These are phyloP conservation scores for Russula dissimulans DNA, from an alignment of 768 basidiomycete species.

Conservation along the genomic window DNA sequence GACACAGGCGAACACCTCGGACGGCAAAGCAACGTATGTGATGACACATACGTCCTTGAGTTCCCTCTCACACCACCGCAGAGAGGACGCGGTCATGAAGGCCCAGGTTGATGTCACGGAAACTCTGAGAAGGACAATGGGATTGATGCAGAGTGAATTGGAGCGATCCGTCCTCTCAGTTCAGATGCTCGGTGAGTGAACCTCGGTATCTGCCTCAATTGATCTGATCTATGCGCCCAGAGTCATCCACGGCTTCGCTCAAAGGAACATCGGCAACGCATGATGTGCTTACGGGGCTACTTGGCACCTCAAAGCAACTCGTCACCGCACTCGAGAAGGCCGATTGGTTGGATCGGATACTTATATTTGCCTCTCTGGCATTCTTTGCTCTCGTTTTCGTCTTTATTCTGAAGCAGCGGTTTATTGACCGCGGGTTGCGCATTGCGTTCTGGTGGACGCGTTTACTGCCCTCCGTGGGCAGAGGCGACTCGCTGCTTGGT, in stretches of 20 bases:
- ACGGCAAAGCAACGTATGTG: slow-evolving; percentile 57
- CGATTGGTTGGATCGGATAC: slow-evolving; percentile 84
- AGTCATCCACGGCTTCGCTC: slow-evolving; percentile 71
- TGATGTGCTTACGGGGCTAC: slow-evolving; percentile 58
- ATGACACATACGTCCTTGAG: neutral
- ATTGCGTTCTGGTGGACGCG: slow-evolving; percentile 86
- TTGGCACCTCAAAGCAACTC: slow-evolving; percentile 74
- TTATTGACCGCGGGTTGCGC: slow-evolving; percentile 69
- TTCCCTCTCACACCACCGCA: slow-evolving; percentile 23
- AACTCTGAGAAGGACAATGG: slow-evolving; percentile 73
- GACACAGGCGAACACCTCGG: slow-evolving; percentile 38
- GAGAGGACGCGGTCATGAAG: slow-evolving; percentile 81
- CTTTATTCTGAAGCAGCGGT: slow-evolving; percentile 81
- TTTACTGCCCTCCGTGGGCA: slow-evolving; percentile 41
- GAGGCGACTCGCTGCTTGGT: neutral
- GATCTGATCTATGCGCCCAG: slow-evolving; percentile 31
- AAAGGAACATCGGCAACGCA: slow-evolving; percentile 67
- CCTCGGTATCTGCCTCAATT: neutral
- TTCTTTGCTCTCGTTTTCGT: slow-evolving; percentile 81
- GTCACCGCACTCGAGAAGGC: slow-evolving; percentile 82
- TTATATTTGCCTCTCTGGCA: slow-evolving; percentile 68
- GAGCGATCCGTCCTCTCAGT: slow-evolving; percentile 78
- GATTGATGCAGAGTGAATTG: slow-evolving; percentile 85
- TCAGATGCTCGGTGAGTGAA: slow-evolving; percentile 67
- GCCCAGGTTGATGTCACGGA: slow-evolving; percentile 87